Percentiles rank a stretch among this genome's conserved stretches.
These are phyloP conservation scores for Fusarium sp. DNA, from an alignment of 2,329 filamentous ascomycete genomes.

Conservation along the genomic window DNA sequence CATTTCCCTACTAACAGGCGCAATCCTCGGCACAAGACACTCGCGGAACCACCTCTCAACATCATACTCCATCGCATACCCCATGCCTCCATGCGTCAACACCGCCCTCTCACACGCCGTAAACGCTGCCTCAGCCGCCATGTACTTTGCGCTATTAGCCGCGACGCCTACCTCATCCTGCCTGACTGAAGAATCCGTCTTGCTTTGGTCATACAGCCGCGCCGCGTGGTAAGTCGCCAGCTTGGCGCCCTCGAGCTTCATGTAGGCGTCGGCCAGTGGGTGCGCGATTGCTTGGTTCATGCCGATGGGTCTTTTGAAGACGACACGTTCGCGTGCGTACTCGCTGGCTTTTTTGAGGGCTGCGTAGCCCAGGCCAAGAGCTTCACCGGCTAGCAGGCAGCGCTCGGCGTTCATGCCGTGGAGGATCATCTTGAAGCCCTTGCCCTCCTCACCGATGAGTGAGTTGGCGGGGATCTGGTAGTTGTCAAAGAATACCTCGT, in stretches of 20 bases:
- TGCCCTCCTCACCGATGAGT: constrained; percentile 79
- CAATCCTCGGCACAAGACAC: constrained; percentile 75
- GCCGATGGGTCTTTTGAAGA: constrained; percentile 77
- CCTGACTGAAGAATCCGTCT: constrained; percentile 65
- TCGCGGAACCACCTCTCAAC: constrained; percentile 78
- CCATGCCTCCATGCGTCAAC: constrained; percentile 75
- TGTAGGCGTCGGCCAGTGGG: constrained; percentile 76
- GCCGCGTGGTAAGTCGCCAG: constrained; percentile 77
- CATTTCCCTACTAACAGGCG: constrained; percentile 80
- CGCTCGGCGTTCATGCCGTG: constrained; percentile 87
- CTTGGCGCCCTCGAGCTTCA: constrained; percentile 76
- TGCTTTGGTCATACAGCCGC: constrained; percentile 71
- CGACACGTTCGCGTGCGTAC: constrained; percentile 77
- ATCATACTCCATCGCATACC: constrained; percentile 76
- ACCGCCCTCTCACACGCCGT: constrained; percentile 74
- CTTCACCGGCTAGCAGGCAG: constrained; percentile 83
- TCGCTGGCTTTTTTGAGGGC: constrained; percentile 73
- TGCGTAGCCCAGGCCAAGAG: constrained; percentile 84
- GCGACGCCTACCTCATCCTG: constrained; percentile 74
- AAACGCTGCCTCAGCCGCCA: constrained; percentile 77
- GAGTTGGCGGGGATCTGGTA: constrained; percentile 77
- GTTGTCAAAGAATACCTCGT: constrained; percentile 90
- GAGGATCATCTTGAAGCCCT: constrained; percentile 85
- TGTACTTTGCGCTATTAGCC: constrained; percentile 80
- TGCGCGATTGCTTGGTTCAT: constrained; percentile 78